Evolutionary conservation across 148 eudicot genomes (phyloP).

Genomic region (Hydrangea macrophylla): DNA sequence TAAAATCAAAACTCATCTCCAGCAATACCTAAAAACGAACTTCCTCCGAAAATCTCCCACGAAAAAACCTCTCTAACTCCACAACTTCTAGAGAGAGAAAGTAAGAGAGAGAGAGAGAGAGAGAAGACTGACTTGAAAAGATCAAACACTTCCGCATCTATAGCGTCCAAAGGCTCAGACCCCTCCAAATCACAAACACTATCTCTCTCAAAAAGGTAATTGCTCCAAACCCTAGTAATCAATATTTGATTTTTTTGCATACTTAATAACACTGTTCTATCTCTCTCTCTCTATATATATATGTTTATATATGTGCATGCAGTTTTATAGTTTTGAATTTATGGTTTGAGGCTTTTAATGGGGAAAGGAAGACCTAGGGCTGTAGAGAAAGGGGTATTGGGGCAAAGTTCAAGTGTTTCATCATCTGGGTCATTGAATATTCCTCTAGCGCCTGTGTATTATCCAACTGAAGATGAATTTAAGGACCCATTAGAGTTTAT

Average conservation of each 20-base stretch:
- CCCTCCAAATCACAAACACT: conserved; percentile 7
- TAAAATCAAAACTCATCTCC: neutral
- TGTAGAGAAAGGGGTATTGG: conserved; percentile 81
- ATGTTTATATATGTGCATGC: neutral
- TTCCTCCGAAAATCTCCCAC: conserved; percentile 37
- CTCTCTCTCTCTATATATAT: neutral
- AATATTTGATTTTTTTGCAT: neutral
- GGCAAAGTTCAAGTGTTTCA: conserved; percentile 37
- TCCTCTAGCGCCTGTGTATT: conserved; percentile 78
- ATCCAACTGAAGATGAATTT: conserved; percentile 90
- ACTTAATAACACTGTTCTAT: neutral
- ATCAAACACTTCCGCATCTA: conserved; percentile 6
- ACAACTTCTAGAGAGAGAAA: no score
- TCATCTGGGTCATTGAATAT: conserved; percentile 46
- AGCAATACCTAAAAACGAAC: neutral
- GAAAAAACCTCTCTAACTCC: conserved; percentile 34
- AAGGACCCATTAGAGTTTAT: conserved; percentile 87
- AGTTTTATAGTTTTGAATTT: neutral
- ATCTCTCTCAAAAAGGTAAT: conserved; percentile 32
- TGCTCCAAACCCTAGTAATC: conserved; percentile 34
- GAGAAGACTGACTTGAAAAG: neutral
- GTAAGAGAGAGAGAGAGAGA: neutral
- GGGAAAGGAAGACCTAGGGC: conserved; percentile 97
- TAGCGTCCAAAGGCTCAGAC: conserved; percentile 24
- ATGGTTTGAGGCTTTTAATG: conserved; percentile 46